Evolutionary conservation across 345 rosid genomes (phyloP).

Genomic region (Salix viminalis): DNA sequence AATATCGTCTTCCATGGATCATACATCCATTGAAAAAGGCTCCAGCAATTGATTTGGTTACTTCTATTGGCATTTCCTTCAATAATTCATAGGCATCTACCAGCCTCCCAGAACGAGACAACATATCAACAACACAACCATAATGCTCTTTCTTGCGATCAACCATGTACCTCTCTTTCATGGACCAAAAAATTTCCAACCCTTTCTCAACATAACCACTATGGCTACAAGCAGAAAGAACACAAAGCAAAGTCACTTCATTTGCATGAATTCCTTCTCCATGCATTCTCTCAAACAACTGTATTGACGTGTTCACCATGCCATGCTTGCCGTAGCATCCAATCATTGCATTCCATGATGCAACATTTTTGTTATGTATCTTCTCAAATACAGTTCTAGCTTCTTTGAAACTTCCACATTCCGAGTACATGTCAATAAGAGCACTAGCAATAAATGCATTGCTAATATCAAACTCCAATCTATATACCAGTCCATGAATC

Average conservation of each 20-base stretch:
- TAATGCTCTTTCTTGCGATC: background rate
- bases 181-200: background rate
- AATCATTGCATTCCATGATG: constrained; percentile 1
- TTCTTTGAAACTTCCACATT: too few species aligned
- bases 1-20: too few species aligned
- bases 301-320: background rate
- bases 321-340: constrained; percentile 1
- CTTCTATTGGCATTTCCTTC: constrained; percentile 7
- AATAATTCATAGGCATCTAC: background rate
- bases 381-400: too few species aligned
- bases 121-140: background rate
- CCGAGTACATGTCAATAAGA: too few species aligned
- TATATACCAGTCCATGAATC: too few species aligned
- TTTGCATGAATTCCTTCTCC: background rate
- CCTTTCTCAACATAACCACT: background rate
- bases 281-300: constrained; percentile 1
- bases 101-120: background rate
- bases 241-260: background rate
- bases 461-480: too few species aligned
- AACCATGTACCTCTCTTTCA: background rate
- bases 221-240: background rate
- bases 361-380: background rate
- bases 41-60: background rate
- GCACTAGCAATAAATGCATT: too few species aligned
- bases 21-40: too few species aligned